These are phyloP conservation scores for Pisolithus marmoratus DNA, from an alignment of 768 basidiomycete genomes.

Conservation along the genomic window DNA sequence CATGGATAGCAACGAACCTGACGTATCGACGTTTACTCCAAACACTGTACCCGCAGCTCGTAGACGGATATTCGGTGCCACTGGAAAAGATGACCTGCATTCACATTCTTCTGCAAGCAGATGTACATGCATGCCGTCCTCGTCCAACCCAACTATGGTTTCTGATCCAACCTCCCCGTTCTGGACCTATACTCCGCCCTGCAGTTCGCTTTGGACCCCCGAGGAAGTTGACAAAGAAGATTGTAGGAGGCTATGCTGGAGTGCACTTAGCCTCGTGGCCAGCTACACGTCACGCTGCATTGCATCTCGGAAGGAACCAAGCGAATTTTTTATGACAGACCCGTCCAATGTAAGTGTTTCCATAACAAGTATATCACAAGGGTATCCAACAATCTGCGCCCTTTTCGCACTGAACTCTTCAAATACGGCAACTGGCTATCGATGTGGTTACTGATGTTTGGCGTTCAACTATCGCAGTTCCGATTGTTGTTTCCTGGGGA, in stretches of 20 bases:
- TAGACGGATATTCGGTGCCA: constrained; percentile 23
- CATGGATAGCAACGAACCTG: constrained; percentile 51
- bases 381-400: neutral
- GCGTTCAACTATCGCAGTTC: constrained; percentile 5
- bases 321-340: constrained; percentile 55
- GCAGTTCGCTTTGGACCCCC: constrained; percentile 54
- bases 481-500: constrained; percentile 73
- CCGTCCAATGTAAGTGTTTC: constrained; percentile 53
- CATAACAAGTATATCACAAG: constrained; percentile 1
- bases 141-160: constrained; percentile 26
- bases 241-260: constrained; percentile 73
- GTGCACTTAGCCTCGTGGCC: constrained; percentile 61
- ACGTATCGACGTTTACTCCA: constrained; percentile 46
- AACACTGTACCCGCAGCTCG: constrained; percentile 46
- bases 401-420: constrained; percentile 1
- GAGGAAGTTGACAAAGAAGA: constrained; percentile 61
- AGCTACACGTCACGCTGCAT: constrained; percentile 65
- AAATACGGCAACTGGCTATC: constrained; percentile 2
- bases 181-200: constrained; percentile 51
- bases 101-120: constrained; percentile 27
- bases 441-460: constrained; percentile 1
- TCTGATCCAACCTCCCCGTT: constrained; percentile 33
- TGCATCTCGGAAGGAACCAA: constrained; percentile 54
- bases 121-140: constrained; percentile 45
- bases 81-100: constrained; percentile 19